Conservation (phyloP, 352 stramenopile species). For the Phytopythium oedochilum region DNA sequence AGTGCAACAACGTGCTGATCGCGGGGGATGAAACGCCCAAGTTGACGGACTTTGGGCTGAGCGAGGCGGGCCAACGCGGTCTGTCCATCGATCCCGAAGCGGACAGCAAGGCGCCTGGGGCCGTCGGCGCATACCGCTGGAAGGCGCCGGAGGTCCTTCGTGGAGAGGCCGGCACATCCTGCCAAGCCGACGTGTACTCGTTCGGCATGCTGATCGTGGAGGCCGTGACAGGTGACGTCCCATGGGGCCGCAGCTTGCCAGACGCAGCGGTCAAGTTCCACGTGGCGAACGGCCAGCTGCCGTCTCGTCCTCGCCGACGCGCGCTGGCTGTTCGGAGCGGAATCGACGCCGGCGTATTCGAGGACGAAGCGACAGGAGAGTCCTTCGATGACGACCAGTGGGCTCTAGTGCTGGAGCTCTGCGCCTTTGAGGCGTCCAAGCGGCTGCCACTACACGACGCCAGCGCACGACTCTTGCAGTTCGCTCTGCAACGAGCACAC, state of each 20-base stretch:
- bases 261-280: not conserved
- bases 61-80: no score
- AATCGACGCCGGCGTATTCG: no score
- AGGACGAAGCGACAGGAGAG: no score
- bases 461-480: not conserved
- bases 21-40: not conserved
- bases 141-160: conserved; percentile 5
- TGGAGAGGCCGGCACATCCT: not conserved
- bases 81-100: no score
- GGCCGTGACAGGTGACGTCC: not conserved
- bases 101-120: not conserved
- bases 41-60: not conserved
- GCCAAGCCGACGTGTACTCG: conserved; percentile 1
- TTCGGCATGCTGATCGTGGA: conserved; percentile 3
- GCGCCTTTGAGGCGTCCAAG: no score
- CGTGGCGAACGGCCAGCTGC: conserved; percentile 46
- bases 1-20: not conserved
- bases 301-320: conserved; percentile 3
- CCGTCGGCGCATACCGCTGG: not conserved
- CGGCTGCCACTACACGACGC: no score
- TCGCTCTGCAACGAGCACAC: not conserved
- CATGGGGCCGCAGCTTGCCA: not conserved
- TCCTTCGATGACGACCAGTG: no score
- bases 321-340: no score
- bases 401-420: no score